Evolutionary conservation across 1,284 basidiomycete species (phyloP), one percentile per base, ranked within the genome.

Genomic region (Pholiota adiposa): DNA sequence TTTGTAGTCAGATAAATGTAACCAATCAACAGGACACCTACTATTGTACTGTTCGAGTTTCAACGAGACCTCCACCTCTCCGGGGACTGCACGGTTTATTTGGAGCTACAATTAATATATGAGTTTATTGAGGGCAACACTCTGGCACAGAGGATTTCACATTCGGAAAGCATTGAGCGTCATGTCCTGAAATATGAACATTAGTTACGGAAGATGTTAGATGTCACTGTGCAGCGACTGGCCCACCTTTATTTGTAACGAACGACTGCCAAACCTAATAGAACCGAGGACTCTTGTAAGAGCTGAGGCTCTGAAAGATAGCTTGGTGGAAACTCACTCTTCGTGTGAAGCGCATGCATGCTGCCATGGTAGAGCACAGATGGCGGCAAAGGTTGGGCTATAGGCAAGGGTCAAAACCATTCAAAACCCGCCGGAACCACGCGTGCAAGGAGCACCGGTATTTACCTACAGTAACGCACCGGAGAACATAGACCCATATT

Each of bases 201-300:
- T 48, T 21, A 19, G 19, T 36, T n/a, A 40, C 43, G 29, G 31
- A 36, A 59, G 41, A 19, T 14, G n/a, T 9, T 21, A 23, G 27
- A 19, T 18, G 21, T 6, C n/a, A n/a, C n/a, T n/a, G n/a, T n/a
- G n/a, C n/a, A 50, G 40, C 50, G 16, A 23, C 25, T n/a, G 21
- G 51, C 52, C 19, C 31, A 87, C 90, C 90, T 81, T 87, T 83
- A 65, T 86, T 90, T 54, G 87, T 85, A 1, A 92, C 65, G 69
- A 93, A 93, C 11, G 88, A 91, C 70, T 86, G 84, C 91, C 90
- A 93, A 58, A 93, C 91, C 90, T 92, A 53, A 16, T n/a, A 50
- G 33, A 9, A 18, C 3, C 27, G 33, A n/a, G n/a, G n/a, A n/a
- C n/a, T n/a, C 21, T 14, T 29, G 25, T 44, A n/a, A 41, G 50